Conservation (phyloP, 2,329 filamentous ascomycete genomes). For the Claviceps paspali region DNA sequence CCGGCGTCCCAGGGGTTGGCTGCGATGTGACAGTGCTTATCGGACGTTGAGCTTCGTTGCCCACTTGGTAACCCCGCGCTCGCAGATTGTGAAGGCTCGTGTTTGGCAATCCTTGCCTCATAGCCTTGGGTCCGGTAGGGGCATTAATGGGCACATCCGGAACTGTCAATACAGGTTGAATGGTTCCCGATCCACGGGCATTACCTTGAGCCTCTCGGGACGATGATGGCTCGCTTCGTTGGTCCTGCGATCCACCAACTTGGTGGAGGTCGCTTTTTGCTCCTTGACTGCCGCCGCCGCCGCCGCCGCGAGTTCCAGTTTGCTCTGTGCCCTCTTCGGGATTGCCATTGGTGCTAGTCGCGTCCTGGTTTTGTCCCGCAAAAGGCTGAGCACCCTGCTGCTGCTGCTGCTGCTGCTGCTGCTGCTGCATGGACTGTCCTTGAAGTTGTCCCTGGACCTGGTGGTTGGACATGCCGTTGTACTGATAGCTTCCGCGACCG, state of each 20-base stretch:
- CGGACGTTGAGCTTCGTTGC: conserved; percentile 23
- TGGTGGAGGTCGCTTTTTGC: conserved; percentile 6
- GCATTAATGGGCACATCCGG: conserved; percentile 48
- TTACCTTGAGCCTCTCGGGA: conserved; percentile 16
- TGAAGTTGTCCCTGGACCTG: conserved; percentile 19
- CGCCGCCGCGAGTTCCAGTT: conserved; percentile 6
- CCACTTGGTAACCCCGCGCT: conserved; percentile 34
- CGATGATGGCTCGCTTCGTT: conserved; percentile 11
- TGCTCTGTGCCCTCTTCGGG: conserved; percentile 14
- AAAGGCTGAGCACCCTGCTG: conserved; percentile 5
- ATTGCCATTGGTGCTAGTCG: conserved; percentile 6
- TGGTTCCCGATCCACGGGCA: conserved; percentile 13
- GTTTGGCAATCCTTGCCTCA: conserved; percentile 78
- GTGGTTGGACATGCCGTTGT: conserved; percentile 21
- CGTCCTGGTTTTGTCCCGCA: conserved; percentile 10
- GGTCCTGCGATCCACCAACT: conserved; percentile 9
- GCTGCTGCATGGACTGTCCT: conserved; percentile 16
- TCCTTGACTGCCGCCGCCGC: conserved; percentile 3
- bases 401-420: neutral
- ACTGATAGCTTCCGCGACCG: conserved; percentile 36
- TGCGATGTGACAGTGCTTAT: conserved; percentile 6
- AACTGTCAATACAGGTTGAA: conserved; percentile 19
- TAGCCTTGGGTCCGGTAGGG: conserved; percentile 84
- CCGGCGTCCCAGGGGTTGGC: conserved; percentile 4
- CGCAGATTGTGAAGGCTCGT: conserved; percentile 56